Base-by-base conservation (phyloP, 768 basidiomycete species). In the Fibroporia radiculosa region DNA sequence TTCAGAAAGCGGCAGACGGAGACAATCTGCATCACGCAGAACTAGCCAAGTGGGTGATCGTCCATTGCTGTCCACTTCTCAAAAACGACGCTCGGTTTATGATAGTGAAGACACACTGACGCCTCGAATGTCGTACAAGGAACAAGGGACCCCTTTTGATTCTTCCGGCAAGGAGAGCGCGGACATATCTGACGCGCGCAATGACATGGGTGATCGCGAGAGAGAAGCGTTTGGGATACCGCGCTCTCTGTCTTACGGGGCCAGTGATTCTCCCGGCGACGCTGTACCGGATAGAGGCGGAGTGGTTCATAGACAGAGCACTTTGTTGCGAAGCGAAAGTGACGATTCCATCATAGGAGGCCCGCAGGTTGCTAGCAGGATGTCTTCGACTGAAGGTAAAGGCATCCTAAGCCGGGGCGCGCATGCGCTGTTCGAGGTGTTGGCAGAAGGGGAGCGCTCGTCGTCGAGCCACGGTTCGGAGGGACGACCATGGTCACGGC, bases 361-460 rank as follows among this genome's bases (percentile, higher is more conserved):
- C 16, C 43, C 69, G 41, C 76, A 74, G 1, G 67, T 72, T 13
- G 58, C 73, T 4, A 67, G 57, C 4, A 58, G 66, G 37, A 61
- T 64, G 14, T 51, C 62, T 27, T 70, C 69, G 69, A 65, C 68
- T 27, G 14, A 26, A 16, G 20, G 11, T 10, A 50, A 42, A 29
- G 52, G 58, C 12, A 59, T 54, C 14, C 49, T 69, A 29, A 77
- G 74, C 46, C 53, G 58, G n/a, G 75, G 71, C 10, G 73, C 75
- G 1, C 70, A 74, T 47, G 71, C 64, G 25, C 56, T 78, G 33
- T 73, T 78, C 47, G 64, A 62, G 44, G 63, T 63, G 13, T 49
- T 75, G 62, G 22, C 50, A 72, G 36, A 65, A 63, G 41, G 12
- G 50, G 25, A n/a, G 28, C 44, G 7, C 49, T 50, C 28, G 38